These are phyloP conservation scores for Mycena sp. DNA, from an alignment of 1,284 basidiomycete species.

Conservation along the genomic window DNA sequence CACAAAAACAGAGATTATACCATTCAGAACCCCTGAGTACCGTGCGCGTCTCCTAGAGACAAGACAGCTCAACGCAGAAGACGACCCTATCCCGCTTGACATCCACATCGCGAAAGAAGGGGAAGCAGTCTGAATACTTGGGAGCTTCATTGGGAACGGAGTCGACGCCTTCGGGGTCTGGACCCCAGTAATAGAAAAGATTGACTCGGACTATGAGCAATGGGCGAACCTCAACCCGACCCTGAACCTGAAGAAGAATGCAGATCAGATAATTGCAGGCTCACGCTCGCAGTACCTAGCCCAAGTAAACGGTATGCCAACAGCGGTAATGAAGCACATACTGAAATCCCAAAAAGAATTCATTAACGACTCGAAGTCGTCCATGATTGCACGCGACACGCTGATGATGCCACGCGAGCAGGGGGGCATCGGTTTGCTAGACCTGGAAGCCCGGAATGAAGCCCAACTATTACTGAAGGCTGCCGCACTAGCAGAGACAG, in stretches of 20 bases:
- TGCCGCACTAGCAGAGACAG: slow-evolving; percentile 15
- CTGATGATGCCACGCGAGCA: too few species aligned
- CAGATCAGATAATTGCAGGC: too few species aligned
- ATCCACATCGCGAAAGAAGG: not conserved
- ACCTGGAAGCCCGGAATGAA: slow-evolving; percentile 28
- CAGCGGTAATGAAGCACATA: too few species aligned
- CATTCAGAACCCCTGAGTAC: not conserved
- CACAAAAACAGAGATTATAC: not conserved
- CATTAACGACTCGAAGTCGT: too few species aligned
- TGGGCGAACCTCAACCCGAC: not conserved
- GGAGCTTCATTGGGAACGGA: not conserved
- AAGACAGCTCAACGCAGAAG: not conserved
- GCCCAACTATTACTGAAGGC: slow-evolving; percentile 15
- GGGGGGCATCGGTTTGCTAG: too few species aligned
- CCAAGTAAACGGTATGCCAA: too few species aligned
- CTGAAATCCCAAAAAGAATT: too few species aligned
- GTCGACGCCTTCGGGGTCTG: not conserved
- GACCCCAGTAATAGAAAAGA: too few species aligned
- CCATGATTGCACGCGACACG: too few species aligned
- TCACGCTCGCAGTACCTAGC: too few species aligned
- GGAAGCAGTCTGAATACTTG: not conserved
- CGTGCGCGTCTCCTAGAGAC: not conserved
- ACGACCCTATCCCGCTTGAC: not conserved
- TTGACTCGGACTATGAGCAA: not conserved
- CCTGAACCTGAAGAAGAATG: not conserved